phyloP scores from a whole-genome alignment of 2,329 filamentous ascomycete species.

The Alternaria infectoria region DNA sequence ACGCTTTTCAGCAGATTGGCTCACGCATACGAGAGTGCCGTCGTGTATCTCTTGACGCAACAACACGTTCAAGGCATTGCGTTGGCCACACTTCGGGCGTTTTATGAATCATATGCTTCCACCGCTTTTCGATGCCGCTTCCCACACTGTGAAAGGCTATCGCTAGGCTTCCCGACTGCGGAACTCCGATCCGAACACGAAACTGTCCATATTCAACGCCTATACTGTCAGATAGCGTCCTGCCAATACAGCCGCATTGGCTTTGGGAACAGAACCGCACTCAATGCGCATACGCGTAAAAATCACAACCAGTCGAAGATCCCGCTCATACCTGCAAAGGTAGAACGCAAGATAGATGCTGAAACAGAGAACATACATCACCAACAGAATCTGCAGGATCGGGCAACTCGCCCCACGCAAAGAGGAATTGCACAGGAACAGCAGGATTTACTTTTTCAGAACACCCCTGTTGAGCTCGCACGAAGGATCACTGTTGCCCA shows the following conservation, averaged over 20 bases:
- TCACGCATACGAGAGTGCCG: neutral
- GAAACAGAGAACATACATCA: too few species aligned
- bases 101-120: neutral
- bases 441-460: too few species aligned
- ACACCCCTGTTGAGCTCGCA: too few species aligned
- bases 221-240: neutral
- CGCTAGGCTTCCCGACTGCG: neutral
- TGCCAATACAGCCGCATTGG: neutral
- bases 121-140: neutral
- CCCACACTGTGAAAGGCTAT: neutral
- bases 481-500: too few species aligned
- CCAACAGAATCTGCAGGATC: too few species aligned
- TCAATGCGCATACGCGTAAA: neutral
- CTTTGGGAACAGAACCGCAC: neutral
- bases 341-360: neutral
- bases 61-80: accelerated
- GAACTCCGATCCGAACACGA: neutral
- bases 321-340: neutral
- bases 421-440: too few species aligned
- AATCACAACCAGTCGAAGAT: too few species aligned
- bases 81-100: neutral
- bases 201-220: neutral
- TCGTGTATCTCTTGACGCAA: neutral
- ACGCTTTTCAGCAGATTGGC: neutral
- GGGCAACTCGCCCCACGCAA: too few species aligned